phyloP scores from a whole-genome alignment of 805 yeast species.

The Millerozyma miso region DNA sequence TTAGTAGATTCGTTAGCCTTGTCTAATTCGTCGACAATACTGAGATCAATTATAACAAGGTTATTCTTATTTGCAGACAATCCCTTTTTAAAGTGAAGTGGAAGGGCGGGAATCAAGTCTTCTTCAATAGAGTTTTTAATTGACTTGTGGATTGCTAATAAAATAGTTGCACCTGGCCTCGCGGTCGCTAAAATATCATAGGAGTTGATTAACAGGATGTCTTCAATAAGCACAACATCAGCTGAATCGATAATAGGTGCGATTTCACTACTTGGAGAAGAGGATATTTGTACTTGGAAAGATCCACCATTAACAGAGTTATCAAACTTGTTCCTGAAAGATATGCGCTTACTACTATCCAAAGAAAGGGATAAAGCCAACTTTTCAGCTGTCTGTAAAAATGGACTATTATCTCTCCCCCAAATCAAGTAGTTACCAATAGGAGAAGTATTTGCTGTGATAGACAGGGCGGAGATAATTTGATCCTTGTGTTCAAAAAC shows the following conservation, averaged over 20 bases:
- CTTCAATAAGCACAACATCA: slow-evolving; percentile 62
- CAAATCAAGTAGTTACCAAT: slow-evolving; percentile 52
- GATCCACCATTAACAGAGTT: slow-evolving; percentile 70
- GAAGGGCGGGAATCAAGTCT: slow-evolving; percentile 50
- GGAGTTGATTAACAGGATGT: slow-evolving; percentile 46
- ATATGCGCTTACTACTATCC: slow-evolving; percentile 48
- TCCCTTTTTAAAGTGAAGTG: slow-evolving; percentile 47
- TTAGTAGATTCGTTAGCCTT: slow-evolving; percentile 49
- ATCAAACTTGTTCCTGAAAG: slow-evolving; percentile 65
- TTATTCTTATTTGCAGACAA: slow-evolving; percentile 50
- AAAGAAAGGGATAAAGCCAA: slow-evolving; percentile 68
- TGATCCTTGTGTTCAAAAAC: slow-evolving; percentile 15
- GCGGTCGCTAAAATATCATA: slow-evolving; percentile 63
- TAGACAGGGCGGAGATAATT: slow-evolving; percentile 12
- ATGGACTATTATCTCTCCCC: slow-evolving; percentile 61
- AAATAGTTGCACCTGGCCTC: slow-evolving; percentile 50
- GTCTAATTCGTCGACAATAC: slow-evolving; percentile 60
- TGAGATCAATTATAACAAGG: slow-evolving; percentile 57
- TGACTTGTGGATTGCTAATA: slow-evolving; percentile 40
- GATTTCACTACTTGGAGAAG: slow-evolving; percentile 13
- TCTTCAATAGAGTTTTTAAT: slow-evolving; percentile 37
- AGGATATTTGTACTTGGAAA: slow-evolving; percentile 61
- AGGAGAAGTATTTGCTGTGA: slow-evolving; percentile 40
- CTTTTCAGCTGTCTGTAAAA: slow-evolving; percentile 54
- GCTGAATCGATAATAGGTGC: slow-evolving; percentile 48